These are phyloP conservation scores for Parsonsia alboflavescens DNA, from an alignment of 257 asterid genomes.

Conservation along the genomic window DNA sequence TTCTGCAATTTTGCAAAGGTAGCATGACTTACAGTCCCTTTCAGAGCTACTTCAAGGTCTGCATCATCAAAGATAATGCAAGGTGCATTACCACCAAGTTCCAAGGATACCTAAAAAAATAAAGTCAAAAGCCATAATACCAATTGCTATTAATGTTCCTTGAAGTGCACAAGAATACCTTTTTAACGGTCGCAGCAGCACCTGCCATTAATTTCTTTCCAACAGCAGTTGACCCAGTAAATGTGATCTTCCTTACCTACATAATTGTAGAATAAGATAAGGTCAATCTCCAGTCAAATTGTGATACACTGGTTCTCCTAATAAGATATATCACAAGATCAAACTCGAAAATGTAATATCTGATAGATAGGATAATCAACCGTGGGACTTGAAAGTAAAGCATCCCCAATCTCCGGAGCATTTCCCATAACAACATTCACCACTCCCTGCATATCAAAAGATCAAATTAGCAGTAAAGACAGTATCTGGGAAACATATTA, in stretches of 20 bases:
- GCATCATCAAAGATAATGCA: constrained; percentile 96
- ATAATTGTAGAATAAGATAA: constrained; percentile 19
- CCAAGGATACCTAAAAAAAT: constrained; percentile 70
- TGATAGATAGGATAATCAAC: constrained; percentile 15
- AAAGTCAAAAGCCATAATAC: constrained; percentile 15
- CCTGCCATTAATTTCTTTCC: constrained; percentile 97
- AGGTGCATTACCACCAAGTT: constrained; percentile 99
- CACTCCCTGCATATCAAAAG: constrained; percentile 62
- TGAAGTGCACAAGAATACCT: constrained; percentile 36
- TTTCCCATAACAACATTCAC: constrained; percentile 90
- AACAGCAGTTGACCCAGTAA: constrained; percentile 96
- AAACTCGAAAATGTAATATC: background rate
- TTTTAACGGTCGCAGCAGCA: constrained; percentile 86
- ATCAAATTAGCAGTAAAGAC: constrained; percentile 18
- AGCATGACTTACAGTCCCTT: constrained; percentile 74
- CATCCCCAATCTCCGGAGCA: constrained; percentile 82
- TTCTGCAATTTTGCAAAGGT: background rate
- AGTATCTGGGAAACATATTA: background rate
- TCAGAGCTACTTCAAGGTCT: constrained; percentile 87
- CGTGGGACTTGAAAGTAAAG: constrained; percentile 75
- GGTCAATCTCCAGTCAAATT: background rate
- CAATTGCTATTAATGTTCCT: background rate
- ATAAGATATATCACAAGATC: constrained; percentile 2
- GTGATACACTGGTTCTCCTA: background rate
- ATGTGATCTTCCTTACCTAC: constrained; percentile 88